Evolutionary conservation across 345 rosid genomes (phyloP).

Genomic region (Pistacia atlantica): DNA sequence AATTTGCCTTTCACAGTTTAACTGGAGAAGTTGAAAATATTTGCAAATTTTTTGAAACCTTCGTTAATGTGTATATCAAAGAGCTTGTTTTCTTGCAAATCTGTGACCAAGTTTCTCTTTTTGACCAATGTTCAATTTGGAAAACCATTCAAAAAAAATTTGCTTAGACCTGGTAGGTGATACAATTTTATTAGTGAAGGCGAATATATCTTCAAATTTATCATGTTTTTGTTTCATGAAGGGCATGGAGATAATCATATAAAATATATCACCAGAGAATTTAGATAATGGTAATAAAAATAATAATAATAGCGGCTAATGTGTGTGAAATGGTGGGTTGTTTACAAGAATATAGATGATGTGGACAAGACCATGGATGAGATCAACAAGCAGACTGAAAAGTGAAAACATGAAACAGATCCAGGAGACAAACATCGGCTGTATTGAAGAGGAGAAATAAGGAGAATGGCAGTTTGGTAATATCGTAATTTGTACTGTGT

Average conservation of each 20-base stretch:
- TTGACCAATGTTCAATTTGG: not conserved
- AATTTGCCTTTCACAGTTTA: not conserved
- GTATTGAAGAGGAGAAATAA: too few relatives aligned
- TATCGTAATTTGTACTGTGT: too few relatives aligned
- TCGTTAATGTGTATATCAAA: not conserved
- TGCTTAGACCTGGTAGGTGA: not conserved
- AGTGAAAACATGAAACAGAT: conserved; percentile 85
- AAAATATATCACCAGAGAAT: not conserved
- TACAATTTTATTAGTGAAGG: not conserved
- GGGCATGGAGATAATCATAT: not conserved
- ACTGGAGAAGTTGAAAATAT: not conserved
- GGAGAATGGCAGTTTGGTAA: too few relatives aligned
- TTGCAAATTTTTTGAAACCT: not conserved
- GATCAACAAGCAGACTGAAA: conserved; percentile 72
- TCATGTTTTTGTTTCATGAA: not conserved
- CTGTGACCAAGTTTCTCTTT: not conserved
- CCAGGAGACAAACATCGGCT: conserved; percentile 40
- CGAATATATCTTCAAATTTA: not conserved
- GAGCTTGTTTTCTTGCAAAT: not conserved
- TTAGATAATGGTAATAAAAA: not conserved
- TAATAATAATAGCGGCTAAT: conserved; percentile 1
- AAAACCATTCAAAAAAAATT: not conserved
- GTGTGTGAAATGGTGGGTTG: conserved; percentile 9
- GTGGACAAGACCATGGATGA: conserved; percentile 91
- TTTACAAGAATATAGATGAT: conserved; percentile 76